Evolutionary conservation across 495 filamentous ascomycete genomes (phyloP).

Genomic region (Penicillium parvum): DNA sequence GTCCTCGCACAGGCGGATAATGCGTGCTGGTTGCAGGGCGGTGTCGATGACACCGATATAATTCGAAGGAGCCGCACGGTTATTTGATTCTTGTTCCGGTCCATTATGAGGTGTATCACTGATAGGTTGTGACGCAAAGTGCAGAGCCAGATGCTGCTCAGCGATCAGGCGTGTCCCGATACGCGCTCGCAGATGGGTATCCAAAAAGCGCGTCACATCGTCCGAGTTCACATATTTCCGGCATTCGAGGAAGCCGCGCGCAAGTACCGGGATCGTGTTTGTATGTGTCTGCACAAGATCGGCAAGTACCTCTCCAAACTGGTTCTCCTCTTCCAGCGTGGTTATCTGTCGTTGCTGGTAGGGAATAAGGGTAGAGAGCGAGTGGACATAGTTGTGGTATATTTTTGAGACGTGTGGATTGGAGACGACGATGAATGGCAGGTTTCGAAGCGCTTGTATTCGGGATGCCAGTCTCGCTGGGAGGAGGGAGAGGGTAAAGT

Average conservation of each 20-base stretch:
- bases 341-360: constrained; percentile 74
- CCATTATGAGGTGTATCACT: constrained; percentile 32
- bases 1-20: constrained; percentile 74
- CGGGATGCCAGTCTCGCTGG: constrained; percentile 92
- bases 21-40: constrained; percentile 71
- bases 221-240: constrained; percentile 73
- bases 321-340: constrained; percentile 79
- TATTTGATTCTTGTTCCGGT: constrained; percentile 33
- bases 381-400: constrained; percentile 92
- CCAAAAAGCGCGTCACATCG: constrained; percentile 86
- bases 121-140: constrained; percentile 74
- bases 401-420: constrained; percentile 90
- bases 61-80: constrained; percentile 55
- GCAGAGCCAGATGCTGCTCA: constrained; percentile 93
- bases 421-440: constrained; percentile 95
- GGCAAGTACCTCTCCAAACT: constrained; percentile 86
- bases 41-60: constrained; percentile 99
- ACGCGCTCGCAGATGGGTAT: constrained; percentile 87
- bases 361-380: constrained; percentile 79
- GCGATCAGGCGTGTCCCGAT: constrained; percentile 94
- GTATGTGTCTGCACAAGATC: constrained; percentile 89
- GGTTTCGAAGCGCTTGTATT: constrained; percentile 84
- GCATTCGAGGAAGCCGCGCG: constrained; percentile 87
- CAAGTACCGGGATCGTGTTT: constrained; percentile 90
- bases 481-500: constrained; percentile 89